Evolutionary conservation across 1,284 basidiomycete species (phyloP).

Genomic region (Ceratobasidium sp.): DNA sequence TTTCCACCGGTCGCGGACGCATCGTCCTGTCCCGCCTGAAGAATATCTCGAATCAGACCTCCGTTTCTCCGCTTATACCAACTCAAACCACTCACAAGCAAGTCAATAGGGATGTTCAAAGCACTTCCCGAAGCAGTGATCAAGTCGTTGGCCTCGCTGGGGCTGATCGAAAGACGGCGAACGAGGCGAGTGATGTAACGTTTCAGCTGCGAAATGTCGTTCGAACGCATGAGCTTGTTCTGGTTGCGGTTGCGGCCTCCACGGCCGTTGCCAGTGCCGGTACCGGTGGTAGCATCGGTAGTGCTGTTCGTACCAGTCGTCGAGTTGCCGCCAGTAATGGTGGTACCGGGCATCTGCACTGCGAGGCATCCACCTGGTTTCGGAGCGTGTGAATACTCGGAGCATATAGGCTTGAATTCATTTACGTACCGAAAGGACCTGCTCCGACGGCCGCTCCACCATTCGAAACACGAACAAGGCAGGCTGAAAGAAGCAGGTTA

Average conservation of each 20-base stretch:
- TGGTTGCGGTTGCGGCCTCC: background rate
- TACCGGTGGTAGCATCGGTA: background rate
- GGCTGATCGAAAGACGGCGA: slow-evolving; percentile 41
- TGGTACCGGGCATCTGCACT: slow-evolving; percentile 22
- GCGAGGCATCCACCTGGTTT: slow-evolving; percentile 34
- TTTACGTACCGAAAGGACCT: slow-evolving; percentile 38
- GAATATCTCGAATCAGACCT: too few relatives aligned
- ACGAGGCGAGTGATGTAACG: slow-evolving; percentile 34
- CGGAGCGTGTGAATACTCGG: background rate
- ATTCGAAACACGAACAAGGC: slow-evolving; percentile 38
- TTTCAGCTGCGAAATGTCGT: slow-evolving; percentile 31
- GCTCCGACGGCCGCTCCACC: slow-evolving; percentile 39
- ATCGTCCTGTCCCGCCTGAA: slow-evolving; percentile 42
- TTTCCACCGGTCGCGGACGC: slow-evolving; percentile 36
- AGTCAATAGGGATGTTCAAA: slow-evolving; percentile 37
- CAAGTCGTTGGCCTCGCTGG: slow-evolving; percentile 44
- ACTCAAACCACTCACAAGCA: slow-evolving; percentile 20
- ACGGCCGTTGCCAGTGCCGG: background rate
- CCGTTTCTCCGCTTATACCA: background rate
- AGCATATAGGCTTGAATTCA: background rate
- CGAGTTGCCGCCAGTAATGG: slow-evolving; percentile 10
- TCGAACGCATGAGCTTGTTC: slow-evolving; percentile 1
- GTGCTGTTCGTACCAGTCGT: slow-evolving; percentile 5
- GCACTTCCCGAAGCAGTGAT: slow-evolving; percentile 43
- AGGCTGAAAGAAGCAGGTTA: slow-evolving; percentile 4